Evolutionary conservation across 495 filamentous ascomycete genomes (phyloP), one percentile per base, ranked within the genome.

Genomic region (Penicillium tannophilum): DNA sequence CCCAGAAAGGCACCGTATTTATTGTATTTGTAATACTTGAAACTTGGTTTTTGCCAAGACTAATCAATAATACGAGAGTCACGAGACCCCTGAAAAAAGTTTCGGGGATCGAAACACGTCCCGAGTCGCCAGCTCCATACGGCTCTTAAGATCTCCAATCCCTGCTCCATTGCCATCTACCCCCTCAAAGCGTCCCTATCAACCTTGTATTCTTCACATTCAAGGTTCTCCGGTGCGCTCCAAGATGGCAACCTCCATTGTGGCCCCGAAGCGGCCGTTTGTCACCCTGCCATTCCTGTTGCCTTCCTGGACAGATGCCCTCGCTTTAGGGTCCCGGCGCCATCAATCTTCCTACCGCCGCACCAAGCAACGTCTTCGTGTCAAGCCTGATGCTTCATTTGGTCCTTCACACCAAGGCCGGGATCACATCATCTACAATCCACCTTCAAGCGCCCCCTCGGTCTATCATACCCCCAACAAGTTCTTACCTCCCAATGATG

Each of bases 401-500:
- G 77, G 82, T 52, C 62, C 73, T 19, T 67, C 82, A 10, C 66
- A 76, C 26, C 73, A 82, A 42, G 26, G 63, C 5, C 65, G 74
- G 56, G 79, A 87, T 61, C 82, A 90, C 63, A 90, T 98, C 71
- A 86, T 98, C 75, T 93, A 88, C 87, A 98, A 97, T 76, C 94
- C 94, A 43, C 94, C 94, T 7, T 88, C 93, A n/a, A 86, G 90
- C 33, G 82, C 85, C 0, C 84, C 95, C 2, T 90, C 85, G 19
- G 87, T 92, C 35, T 90, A 88, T 72, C 84, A 95, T 71, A 98
- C 94, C 4, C 94, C 94, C 31, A 79, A 84, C 56, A 92, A 90
- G 61, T 98, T 98, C 78, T 86, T 98, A 16, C 95, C 94, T 30
- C 76, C 79, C 59, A 76, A 80, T 58, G 95, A 98, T 76, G 82